phyloP scores from a whole-genome alignment of 2,329 filamentous ascomycete genomes.

The Sodiomyces alkalinus region DNA sequence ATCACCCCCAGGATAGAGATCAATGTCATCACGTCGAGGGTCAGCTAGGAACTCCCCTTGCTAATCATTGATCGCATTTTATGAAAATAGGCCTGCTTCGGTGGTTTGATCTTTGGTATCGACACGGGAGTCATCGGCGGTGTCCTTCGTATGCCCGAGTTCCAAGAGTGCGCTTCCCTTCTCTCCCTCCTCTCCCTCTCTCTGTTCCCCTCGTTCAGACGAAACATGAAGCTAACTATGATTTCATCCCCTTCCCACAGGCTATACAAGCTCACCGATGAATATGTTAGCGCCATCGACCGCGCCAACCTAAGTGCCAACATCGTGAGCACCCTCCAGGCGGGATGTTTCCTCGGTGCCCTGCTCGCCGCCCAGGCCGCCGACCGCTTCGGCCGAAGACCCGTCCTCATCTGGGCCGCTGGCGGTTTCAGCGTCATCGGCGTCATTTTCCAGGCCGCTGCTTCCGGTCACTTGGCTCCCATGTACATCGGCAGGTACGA shows the following conservation, averaged over 20 bases:
- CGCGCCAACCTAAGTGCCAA: conserved; percentile 8
- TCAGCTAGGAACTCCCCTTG: background rate
- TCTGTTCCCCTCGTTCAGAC: background rate
- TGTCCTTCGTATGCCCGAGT: conserved; percentile 11
- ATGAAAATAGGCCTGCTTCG: conserved; percentile 5
- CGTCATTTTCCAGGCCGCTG: conserved; percentile 5
- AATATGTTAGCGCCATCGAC: conserved; percentile 5
- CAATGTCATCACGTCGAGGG: background rate
- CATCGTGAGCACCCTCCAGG: conserved; percentile 10
- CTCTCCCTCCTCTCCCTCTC: background rate
- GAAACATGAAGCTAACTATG: background rate
- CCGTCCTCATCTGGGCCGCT: conserved; percentile 19
- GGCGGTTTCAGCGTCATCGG: conserved; percentile 23
- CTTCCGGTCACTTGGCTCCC: conserved; percentile 2
- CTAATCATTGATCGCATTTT: too few relatives aligned
- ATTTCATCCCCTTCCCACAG: background rate
- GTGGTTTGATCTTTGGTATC: conserved; percentile 10
- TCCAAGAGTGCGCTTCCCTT: conserved; percentile 4
- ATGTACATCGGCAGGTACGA: conserved; percentile 5
- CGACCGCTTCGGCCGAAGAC: conserved; percentile 23
- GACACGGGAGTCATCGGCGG: conserved; percentile 14
- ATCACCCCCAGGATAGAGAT: background rate
- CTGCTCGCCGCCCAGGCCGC: conserved; percentile 18
- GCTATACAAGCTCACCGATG: background rate
- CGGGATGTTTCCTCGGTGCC: conserved; percentile 12